These are phyloP conservation scores for Helicocarpus griseus DNA, from an alignment of 2,329 filamentous ascomycete species.

Conservation along the genomic window DNA sequence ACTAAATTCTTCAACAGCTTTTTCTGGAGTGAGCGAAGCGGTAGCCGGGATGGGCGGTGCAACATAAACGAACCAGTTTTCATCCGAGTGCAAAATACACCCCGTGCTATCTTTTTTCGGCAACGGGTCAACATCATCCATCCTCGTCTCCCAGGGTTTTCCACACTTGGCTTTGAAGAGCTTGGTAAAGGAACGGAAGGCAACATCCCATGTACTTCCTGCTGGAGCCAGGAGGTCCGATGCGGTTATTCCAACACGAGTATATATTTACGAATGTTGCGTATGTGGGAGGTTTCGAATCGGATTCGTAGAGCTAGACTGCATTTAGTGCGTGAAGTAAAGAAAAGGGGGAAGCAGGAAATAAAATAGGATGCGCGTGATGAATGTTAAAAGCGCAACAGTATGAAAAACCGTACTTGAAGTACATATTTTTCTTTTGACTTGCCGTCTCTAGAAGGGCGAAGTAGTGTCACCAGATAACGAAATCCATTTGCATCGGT, in stretches of 20 bases:
- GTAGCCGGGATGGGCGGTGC: slow-evolving; percentile 8
- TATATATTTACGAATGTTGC: slow-evolving; percentile 47
- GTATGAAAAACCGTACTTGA: slow-evolving; percentile 34
- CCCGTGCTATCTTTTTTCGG: slow-evolving; percentile 19
- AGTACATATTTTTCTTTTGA: slow-evolving; percentile 51
- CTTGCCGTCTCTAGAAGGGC: slow-evolving; percentile 40
- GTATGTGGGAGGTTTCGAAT: slow-evolving; percentile 50
- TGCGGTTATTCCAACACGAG: slow-evolving; percentile 20
- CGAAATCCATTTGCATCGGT: slow-evolving; percentile 51
- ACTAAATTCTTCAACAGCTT: not conserved
- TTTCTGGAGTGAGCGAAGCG: not conserved
- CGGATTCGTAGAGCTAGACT: slow-evolving; percentile 57
- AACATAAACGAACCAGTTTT: slow-evolving; percentile 26
- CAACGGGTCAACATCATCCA: slow-evolving; percentile 11
- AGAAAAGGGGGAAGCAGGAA: slow-evolving; percentile 7
- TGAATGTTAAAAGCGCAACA: slow-evolving; percentile 2
- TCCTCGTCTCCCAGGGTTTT: slow-evolving; percentile 47
- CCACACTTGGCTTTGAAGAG: slow-evolving; percentile 53
- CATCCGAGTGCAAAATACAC: slow-evolving; percentile 16
- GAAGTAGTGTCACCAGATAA: slow-evolving; percentile 54
- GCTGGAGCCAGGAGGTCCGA: slow-evolving; percentile 25
- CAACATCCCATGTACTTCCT: slow-evolving; percentile 25
- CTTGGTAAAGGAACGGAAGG: slow-evolving; percentile 43
- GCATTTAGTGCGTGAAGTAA: slow-evolving; percentile 10
- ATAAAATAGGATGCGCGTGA: slow-evolving; percentile 3